These are phyloP conservation scores for Aspergillaceae sp. DNA, from an alignment of 2,329 filamentous ascomycete genomes.

Conservation along the genomic window DNA sequence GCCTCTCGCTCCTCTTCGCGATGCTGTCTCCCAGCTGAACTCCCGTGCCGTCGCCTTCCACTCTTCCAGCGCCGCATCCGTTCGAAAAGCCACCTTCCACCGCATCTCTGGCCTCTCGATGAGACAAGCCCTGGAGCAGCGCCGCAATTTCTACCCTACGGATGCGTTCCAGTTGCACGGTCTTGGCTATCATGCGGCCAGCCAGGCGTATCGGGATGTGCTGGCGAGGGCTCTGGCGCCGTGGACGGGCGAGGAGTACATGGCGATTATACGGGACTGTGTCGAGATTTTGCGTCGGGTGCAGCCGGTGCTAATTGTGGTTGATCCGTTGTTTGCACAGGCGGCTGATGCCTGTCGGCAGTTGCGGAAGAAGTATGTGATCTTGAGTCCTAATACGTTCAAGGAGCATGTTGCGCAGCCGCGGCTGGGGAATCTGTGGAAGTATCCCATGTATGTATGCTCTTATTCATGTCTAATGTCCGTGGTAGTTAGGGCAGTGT, in stretches of 20 bases:
- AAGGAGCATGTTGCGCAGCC: conserved; percentile 32
- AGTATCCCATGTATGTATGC: conserved; percentile 10
- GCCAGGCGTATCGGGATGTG: conserved; percentile 13
- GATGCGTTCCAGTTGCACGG: conserved; percentile 6
- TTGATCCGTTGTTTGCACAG: conserved; percentile 34
- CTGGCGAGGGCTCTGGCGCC: conserved; percentile 9
- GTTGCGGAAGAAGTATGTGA: conserved; percentile 22
- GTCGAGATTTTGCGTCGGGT: conserved; percentile 25
- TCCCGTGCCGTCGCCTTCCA: conserved; percentile 4
- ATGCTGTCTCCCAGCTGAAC: conserved; percentile 15
- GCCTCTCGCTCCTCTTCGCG: conserved; percentile 28
- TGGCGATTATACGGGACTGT: conserved; percentile 28
- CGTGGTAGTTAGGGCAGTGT: not conserved
- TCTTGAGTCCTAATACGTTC: conserved; percentile 37
- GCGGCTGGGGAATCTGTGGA: conserved; percentile 23
- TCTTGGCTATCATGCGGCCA: conserved; percentile 21
- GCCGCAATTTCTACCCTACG: not conserved
- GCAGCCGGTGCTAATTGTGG: conserved; percentile 28
- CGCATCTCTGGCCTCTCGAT: conserved; percentile 14
- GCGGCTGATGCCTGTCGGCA: conserved; percentile 33
- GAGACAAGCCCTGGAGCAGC: conserved; percentile 7
- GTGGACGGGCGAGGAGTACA: conserved; percentile 29
- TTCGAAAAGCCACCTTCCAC: conserved; percentile 16
- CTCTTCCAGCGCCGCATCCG: not conserved
- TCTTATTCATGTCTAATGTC: not conserved